Conservation (phyloP, 768 basidiomycete genomes). For the Russula foetens region DNA sequence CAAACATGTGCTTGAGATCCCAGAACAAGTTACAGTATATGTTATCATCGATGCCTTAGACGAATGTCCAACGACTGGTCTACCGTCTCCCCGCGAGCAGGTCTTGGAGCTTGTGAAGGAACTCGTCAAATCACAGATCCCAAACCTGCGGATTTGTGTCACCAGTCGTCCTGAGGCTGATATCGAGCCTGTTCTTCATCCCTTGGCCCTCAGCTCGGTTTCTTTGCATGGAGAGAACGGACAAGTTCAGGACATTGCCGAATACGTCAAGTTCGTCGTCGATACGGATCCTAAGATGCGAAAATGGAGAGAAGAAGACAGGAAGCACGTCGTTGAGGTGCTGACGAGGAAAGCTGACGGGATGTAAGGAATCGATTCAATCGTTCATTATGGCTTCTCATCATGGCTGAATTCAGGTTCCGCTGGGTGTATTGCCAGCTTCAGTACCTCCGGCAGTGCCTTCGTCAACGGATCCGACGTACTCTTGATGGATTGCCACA, state of each 20-base stretch:
- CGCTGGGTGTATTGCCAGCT: background rate
- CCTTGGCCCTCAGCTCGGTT: no score
- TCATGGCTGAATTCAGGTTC: background rate
- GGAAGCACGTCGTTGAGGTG: background rate
- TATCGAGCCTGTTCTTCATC: no score
- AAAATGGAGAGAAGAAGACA: background rate
- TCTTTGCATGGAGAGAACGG: no score
- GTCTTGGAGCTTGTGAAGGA: no score
- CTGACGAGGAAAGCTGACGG: background rate
- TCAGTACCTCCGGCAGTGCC: background rate
- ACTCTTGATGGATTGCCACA: background rate
- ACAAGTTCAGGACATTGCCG: no score
- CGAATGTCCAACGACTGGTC: no score
- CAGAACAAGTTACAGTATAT: no score
- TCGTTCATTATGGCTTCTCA: background rate
- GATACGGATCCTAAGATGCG: background rate
- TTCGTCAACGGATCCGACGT: background rate
- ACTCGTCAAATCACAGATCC: no score
- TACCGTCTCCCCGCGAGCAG: no score
- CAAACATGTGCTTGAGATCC: no score
- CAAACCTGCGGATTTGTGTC: no score
- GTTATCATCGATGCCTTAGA: no score
- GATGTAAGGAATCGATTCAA: background rate
- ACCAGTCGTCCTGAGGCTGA: background rate
- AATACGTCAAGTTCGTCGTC: background rate